phyloP scores from a whole-genome alignment of 2,329 filamentous ascomycete genomes.

The Alternaria solani region DNA sequence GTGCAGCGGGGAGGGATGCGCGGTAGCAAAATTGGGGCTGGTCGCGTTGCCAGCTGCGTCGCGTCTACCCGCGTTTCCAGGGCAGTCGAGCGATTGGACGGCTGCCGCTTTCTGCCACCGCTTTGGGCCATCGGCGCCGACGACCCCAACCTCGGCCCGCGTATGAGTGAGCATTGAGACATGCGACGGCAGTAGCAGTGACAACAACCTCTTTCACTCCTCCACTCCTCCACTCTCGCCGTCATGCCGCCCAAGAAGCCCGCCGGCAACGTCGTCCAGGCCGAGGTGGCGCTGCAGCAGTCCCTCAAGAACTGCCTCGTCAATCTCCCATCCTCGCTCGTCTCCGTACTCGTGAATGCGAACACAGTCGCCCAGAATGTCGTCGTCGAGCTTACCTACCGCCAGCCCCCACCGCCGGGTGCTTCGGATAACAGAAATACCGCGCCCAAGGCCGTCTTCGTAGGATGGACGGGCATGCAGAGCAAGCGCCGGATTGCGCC shows the following conservation, averaged over 20 bases:
- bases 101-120: constrained; percentile 33
- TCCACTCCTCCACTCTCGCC: constrained; percentile 14
- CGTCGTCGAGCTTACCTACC: constrained; percentile 87
- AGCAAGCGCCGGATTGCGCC: constrained; percentile 83
- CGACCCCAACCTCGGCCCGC: constrained; percentile 38
- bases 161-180: not conserved
- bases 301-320: constrained; percentile 89
- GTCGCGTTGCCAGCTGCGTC: constrained; percentile 36
- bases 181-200: constrained; percentile 9
- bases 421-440: constrained; percentile 50
- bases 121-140: constrained; percentile 31
- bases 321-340: constrained; percentile 86
- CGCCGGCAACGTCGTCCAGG: constrained; percentile 65
- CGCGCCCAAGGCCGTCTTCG: constrained; percentile 73
- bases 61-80: constrained; percentile 37
- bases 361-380: constrained; percentile 97
- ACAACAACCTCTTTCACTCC: constrained; percentile 7
- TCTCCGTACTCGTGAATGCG: constrained; percentile 83
- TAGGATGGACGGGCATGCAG: constrained; percentile 98
- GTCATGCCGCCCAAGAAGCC: constrained; percentile 56
- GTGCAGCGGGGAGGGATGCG: constrained; percentile 29
- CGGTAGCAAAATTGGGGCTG: constrained; percentile 37
- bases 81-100: constrained; percentile 31
- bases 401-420: constrained; percentile 62
- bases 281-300: constrained; percentile 84